These are phyloP conservation scores for Lophiotrema nucula DNA, from an alignment of 495 filamentous ascomycete species.

Conservation along the genomic window DNA sequence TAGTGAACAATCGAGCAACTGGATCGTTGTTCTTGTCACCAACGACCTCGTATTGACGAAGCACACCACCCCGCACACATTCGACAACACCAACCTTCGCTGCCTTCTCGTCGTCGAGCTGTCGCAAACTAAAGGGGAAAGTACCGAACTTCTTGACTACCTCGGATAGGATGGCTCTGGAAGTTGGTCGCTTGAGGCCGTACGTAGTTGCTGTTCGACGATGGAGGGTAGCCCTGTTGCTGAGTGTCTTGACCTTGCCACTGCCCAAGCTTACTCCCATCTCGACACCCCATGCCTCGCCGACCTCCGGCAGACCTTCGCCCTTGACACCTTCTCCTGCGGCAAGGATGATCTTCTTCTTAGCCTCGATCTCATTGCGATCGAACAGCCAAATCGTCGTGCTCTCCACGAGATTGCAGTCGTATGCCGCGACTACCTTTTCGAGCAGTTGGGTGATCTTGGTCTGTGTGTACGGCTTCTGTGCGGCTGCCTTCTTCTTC, in stretches of 20 bases:
- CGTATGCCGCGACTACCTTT: conserved; percentile 88
- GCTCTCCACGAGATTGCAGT: conserved; percentile 91
- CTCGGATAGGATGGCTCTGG: conserved; percentile 85
- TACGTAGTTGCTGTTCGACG: conserved; percentile 89
- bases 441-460: conserved; percentile 83
- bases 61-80: conserved; percentile 84
- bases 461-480: conserved; percentile 75
- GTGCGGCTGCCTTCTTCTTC: conserved; percentile 77
- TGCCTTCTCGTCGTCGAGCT: conserved; percentile 93
- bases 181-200: conserved; percentile 85
- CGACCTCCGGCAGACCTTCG: conserved; percentile 84
- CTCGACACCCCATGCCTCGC: conserved; percentile 98
- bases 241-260: conserved; percentile 89
- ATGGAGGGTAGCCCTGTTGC: conserved; percentile 86
- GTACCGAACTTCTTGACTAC: conserved; percentile 93
- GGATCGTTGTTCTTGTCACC: conserved; percentile 83
- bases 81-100: conserved; percentile 96
- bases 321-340: conserved; percentile 85
- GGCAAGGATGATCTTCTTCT: conserved; percentile 95
- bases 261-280: conserved; percentile 85
- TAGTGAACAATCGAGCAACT: conserved; percentile 83
- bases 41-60: conserved; percentile 92
- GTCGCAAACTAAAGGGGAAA: conserved; percentile 96
- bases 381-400: conserved; percentile 96
- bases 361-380: conserved; percentile 93